Percentiles rank a stretch among this genome's conserved stretches.
These are phyloP conservation scores for Zasmidium citrigriseum DNA, from an alignment of 2,329 filamentous ascomycete species.

Conservation along the genomic window DNA sequence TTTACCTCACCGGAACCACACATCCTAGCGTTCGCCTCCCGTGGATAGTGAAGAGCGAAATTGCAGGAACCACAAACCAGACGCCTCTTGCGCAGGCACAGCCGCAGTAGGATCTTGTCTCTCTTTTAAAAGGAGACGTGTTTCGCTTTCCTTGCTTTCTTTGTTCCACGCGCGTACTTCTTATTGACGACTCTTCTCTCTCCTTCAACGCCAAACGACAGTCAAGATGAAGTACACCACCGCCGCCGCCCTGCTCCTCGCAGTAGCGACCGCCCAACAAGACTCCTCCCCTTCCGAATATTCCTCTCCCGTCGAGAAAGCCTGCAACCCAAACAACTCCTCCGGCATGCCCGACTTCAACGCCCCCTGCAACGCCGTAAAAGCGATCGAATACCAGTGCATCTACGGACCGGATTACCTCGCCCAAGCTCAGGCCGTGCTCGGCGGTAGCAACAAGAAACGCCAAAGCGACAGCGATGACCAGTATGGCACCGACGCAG, in stretches of 20 bases:
- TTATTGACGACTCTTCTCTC: too few species aligned
- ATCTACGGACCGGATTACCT: constrained; percentile 22
- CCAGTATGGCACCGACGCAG: background rate
- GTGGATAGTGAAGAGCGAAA: background rate
- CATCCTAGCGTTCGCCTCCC: background rate
- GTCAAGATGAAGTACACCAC: background rate
- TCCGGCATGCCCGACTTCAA: constrained; percentile 24
- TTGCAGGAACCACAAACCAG: background rate
- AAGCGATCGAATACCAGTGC: constrained; percentile 26
- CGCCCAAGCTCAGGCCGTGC: background rate
- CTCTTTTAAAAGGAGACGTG: background rate
- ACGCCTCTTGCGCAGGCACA: too few species aligned
- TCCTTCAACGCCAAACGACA: background rate
- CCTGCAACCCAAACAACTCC: constrained; percentile 27
- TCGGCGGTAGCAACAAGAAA: background rate
- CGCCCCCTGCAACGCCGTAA: constrained; percentile 28
- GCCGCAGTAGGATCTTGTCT: too few species aligned
- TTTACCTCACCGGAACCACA: background rate
- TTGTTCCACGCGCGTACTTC: background rate
- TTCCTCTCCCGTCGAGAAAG: constrained; percentile 9
- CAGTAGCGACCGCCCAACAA: background rate
- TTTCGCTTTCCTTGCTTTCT: background rate
- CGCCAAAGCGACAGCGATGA: background rate
- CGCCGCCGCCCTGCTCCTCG: background rate
- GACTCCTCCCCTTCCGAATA: background rate